Conservation (phyloP, 2,329 filamentous ascomycete species). For the Helicocarpus griseus region DNA sequence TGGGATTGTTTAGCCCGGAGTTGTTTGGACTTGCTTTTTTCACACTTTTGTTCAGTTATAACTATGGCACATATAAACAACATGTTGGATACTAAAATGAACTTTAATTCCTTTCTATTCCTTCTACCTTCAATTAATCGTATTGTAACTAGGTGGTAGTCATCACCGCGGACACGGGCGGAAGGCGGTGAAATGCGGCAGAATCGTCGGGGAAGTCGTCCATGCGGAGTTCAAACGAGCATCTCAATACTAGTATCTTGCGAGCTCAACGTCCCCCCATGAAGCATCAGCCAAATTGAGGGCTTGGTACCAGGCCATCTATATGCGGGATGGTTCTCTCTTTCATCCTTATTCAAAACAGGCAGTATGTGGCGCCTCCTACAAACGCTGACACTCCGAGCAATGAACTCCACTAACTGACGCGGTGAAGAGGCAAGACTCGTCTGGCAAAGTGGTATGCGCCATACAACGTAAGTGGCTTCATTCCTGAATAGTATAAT, state of each 20-base stretch:
- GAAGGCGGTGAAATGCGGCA: neutral
- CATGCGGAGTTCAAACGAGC: neutral
- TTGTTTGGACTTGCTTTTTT: no score
- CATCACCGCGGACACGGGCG: no score
- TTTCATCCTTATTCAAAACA: slow-evolving; percentile 83
- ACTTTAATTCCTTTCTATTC: no score
- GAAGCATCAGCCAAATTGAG: neutral
- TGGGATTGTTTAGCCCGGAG: no score
- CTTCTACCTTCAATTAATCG: no score
- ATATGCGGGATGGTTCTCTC: slow-evolving; percentile 55
- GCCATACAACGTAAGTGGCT: slow-evolving; percentile 63
- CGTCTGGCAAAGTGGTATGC: slow-evolving; percentile 98
- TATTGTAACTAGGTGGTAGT: no score
- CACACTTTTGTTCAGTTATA: no score
- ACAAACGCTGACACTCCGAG: neutral
- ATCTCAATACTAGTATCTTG: neutral
- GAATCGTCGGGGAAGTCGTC: neutral
- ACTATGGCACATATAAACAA: no score
- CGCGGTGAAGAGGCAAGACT: slow-evolving; percentile 72
- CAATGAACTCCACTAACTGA: slow-evolving; percentile 11
- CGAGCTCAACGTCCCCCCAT: neutral
- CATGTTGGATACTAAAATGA: no score
- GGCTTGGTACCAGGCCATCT: slow-evolving; percentile 1
- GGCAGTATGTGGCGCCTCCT: slow-evolving; percentile 52
- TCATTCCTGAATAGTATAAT: neutral